Base-by-base conservation (phyloP, 148 eudicot species). In the Silene latifolia region DNA sequence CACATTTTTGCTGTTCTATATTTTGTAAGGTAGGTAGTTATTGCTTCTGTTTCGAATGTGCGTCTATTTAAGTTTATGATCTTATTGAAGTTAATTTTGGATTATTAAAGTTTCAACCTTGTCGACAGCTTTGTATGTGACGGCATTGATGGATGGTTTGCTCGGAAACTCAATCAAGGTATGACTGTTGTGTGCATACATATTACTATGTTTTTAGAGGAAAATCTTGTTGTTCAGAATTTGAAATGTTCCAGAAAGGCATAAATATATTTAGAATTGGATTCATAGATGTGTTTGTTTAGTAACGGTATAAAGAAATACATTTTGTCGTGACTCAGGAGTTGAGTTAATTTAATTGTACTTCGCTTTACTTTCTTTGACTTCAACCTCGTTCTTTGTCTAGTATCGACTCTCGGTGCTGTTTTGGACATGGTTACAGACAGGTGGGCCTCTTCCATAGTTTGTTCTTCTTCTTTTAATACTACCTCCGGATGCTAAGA, bases 101-200 rank as follows among this genome's bases (percentile, higher is more conserved):
- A 19, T 78, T 27, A 76, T 69, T 79, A 46, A 66, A 19, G 79
- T 65, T 42, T 69, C 58, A 24, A 10, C 54, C 23, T 67, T 20
- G 23, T 24, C 80, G 83, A 71, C 91, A 93, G 97, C 86, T 91
- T 93, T 82, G 95, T 89, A 39, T 91, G 92, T 82, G 98, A 93
- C 86, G 98, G 94, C 24, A 80, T 89, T 83, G 98, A 93, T 86
- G 98, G 98, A 56, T 91, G 91, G 92, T 91, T 93, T 86, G 98
- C 97, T 71, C 98, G 97, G 62, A 93, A 89, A 82, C 89, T 91
- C 82, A 93, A 91, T 82, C 98, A 93, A 88, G 98, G 97, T 93
- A 83, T 56, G 82, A 20, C 21, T 60, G 24, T 10, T 46, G 47
- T 60, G 62, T 63, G 13, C 7, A 3, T 10, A 69, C 24, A 48